A percentile compares a stretch with the other conserved stretches of the same genome.
phyloP scores from a whole-genome alignment of 2,329 filamentous ascomycete genomes.

The Hymenoscyphus fraxineus region DNA sequence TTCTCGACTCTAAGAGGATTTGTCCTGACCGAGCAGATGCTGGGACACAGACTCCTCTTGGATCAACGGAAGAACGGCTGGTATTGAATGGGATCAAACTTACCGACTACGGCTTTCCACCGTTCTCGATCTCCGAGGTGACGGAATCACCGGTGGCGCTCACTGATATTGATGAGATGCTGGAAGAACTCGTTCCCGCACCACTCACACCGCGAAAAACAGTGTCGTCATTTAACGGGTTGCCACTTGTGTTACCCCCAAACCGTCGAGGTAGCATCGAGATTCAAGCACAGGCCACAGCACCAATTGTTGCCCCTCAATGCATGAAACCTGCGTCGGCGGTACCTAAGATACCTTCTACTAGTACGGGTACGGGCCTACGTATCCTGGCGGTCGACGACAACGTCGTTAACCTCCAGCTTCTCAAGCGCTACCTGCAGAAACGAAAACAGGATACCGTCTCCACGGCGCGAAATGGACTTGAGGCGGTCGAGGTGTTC shows the following conservation, averaged over 20 bases:
- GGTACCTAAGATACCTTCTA: not conserved
- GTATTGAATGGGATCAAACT: conserved; percentile 19
- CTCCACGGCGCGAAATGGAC: conserved; percentile 42
- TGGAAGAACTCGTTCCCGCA: not conserved
- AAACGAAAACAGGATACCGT: conserved; percentile 38
- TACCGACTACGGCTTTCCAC: conserved; percentile 24
- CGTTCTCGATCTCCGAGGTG: not conserved
- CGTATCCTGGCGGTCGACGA: conserved; percentile 39
- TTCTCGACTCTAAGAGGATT: conserved; percentile 19
- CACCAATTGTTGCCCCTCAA: not conserved
- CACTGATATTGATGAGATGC: not conserved
- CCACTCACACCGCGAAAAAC: not conserved
- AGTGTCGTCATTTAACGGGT: not conserved
- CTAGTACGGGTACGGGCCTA: conserved; percentile 7
- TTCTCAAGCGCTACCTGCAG: conserved; percentile 36
- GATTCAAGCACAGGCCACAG: not conserved
- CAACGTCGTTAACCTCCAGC: conserved; percentile 39
- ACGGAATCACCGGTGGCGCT: not conserved
- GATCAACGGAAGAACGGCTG: conserved; percentile 22
- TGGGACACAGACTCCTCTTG: conserved; percentile 27
- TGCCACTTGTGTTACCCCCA: not conserved
- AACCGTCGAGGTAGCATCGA: not conserved
- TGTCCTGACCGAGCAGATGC: conserved; percentile 6
- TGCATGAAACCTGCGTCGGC: not conserved
- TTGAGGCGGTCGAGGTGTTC: conserved; percentile 41